A percentile compares a stretch with the other conserved stretches of the same genome.
Evolutionary conservation across 805 yeast genomes (phyloP).

Genomic region (Myxozyma geophila): DNA sequence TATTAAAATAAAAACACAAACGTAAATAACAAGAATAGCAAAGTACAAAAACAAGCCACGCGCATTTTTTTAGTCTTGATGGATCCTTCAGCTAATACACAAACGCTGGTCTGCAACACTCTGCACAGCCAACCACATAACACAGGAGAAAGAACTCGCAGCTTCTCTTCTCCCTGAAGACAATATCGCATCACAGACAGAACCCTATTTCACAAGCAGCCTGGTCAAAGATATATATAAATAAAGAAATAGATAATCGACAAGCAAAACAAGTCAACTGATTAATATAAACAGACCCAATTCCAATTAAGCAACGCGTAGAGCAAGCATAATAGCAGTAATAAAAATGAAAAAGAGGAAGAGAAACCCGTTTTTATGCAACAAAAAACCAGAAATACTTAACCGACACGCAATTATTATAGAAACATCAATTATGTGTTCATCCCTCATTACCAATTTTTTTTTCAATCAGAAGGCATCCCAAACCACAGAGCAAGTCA

Average conservation of each 20-base stretch:
- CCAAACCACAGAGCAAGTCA: background rate
- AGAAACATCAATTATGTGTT: background rate
- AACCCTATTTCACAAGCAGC: background rate
- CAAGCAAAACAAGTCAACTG: background rate
- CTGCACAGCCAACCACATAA: too few species aligned
- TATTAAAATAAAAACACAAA: background rate
- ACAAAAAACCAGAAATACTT: slow-evolving; percentile 11
- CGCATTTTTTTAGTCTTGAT: background rate
- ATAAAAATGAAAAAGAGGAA: slow-evolving; percentile 5
- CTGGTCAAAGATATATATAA: background rate
- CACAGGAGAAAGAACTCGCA: too few species aligned
- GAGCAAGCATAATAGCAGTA: background rate
- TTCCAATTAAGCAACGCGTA: slow-evolving; percentile 6
- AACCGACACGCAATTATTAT: slow-evolving; percentile 11
- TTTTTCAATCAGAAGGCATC: too few species aligned
- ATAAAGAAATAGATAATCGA: background rate
- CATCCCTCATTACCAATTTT: background rate
- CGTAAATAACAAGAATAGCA: background rate
- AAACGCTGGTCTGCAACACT: too few species aligned
- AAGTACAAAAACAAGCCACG: background rate
- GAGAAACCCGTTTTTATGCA: slow-evolving; percentile 21
- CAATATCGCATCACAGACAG: background rate
- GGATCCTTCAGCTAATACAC: background rate
- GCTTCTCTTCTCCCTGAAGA: too few species aligned
- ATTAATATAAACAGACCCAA: slow-evolving; percentile 10